Evolutionary conservation across 768 basidiomycete genomes (phyloP).

Genomic region (Trametes cinnabarina): DNA sequence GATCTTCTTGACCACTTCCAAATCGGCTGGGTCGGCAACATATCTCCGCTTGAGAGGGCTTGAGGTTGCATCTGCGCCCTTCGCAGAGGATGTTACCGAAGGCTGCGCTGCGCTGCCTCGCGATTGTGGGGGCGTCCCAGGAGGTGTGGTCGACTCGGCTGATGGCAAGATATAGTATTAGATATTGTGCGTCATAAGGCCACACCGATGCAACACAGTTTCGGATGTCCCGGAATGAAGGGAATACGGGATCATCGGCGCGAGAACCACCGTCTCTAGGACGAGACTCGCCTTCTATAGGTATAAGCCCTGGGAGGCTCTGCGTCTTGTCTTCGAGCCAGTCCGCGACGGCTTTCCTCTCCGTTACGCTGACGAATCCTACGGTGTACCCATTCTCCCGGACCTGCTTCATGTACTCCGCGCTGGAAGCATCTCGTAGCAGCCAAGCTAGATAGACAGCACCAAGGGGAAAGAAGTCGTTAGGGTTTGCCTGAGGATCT

Average conservation of each 20-base stretch:
- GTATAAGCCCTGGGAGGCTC: conserved; percentile 17
- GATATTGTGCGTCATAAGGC: conserved; percentile 24
- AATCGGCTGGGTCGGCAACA: conserved; percentile 71
- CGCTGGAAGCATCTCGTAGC: conserved; percentile 65
- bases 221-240: too few relatives aligned
- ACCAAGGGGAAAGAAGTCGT: conserved; percentile 77
- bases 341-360: conserved; percentile 81
- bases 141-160: conserved; percentile 60
- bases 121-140: conserved; percentile 47
- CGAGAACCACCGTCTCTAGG: not conserved
- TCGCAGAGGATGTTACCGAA: conserved; percentile 17
- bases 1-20: conserved; percentile 86
- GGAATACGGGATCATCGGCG: too few relatives aligned
- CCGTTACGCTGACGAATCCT: conserved; percentile 83
- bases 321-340: conserved; percentile 67
- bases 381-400: conserved; percentile 69
- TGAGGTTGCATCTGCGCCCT: conserved; percentile 27
- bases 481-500: conserved; percentile 35
- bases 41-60: conserved; percentile 73
- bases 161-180: conserved; percentile 43
- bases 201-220: too few relatives aligned
- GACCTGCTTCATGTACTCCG: conserved; percentile 87
- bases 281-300: not conserved
- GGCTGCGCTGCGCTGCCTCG: conserved; percentile 16
- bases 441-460: conserved; percentile 86